Conservation (phyloP, 2,329 filamentous ascomycete species). For the Botrytis pseudocinerea region DNA sequence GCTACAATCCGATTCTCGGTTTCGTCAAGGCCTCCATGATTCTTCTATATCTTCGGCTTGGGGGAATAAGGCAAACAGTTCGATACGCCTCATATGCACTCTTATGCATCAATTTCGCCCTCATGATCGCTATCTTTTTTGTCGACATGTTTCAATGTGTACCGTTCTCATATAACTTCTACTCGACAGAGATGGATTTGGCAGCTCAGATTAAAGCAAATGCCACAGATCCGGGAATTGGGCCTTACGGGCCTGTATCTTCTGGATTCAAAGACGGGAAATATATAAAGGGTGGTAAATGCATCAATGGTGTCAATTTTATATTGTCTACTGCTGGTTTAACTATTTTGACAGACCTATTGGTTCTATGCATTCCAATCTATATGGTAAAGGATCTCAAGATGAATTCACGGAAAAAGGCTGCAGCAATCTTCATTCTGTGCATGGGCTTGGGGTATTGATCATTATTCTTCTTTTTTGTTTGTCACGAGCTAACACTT, state of each 20-base stretch:
- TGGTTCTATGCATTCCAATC: conserved; percentile 31
- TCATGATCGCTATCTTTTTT: conserved; percentile 44
- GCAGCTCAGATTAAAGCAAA: conserved; percentile 19
- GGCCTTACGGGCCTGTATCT: conserved; percentile 6
- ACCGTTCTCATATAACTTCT: conserved; percentile 25
- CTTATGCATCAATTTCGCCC: conserved; percentile 34
- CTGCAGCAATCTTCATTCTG: conserved; percentile 23
- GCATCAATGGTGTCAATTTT: conserved; percentile 29
- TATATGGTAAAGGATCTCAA: conserved; percentile 32
- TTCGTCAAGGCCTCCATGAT: conserved; percentile 50
- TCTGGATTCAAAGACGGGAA: conserved; percentile 29
- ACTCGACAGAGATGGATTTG: conserved; percentile 23
- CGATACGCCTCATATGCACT: conserved; percentile 24
- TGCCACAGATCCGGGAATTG: conserved; percentile 21
- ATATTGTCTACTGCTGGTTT: conserved; percentile 29
- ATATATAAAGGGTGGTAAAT: conserved; percentile 27
- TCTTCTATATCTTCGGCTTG: conserved; percentile 47
- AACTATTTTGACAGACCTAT: conserved; percentile 30
- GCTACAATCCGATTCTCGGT: conserved; percentile 49
- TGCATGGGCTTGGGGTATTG: conserved; percentile 26
- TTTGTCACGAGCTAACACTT: conserved; percentile 4
- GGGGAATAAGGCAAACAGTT: conserved; percentile 36
- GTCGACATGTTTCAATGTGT: conserved; percentile 45
- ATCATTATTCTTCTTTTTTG: neutral
- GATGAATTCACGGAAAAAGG: conserved; percentile 28